These are phyloP conservation scores for Sordariomycetes sp. DNA, from an alignment of 2,329 filamentous ascomycete species.

Conservation along the genomic window DNA sequence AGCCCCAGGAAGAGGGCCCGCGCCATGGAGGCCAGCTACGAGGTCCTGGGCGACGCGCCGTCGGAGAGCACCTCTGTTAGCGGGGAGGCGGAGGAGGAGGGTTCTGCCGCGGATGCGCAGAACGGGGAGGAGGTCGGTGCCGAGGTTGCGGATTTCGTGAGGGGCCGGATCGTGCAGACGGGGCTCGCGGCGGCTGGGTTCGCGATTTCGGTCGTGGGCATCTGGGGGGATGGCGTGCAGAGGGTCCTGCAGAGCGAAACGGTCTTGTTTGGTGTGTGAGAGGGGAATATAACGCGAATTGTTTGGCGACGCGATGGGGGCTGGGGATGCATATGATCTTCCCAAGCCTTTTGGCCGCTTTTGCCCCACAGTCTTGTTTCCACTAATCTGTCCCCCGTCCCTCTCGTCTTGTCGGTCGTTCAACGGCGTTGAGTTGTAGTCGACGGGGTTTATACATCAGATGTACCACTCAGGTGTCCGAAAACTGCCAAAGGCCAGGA, in stretches of 20 bases:
- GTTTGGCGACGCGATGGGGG: background rate
- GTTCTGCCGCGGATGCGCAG: slow-evolving; percentile 19
- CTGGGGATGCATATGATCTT: background rate
- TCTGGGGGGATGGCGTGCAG: slow-evolving; percentile 48
- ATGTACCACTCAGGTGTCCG: background rate
- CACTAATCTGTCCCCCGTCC: background rate
- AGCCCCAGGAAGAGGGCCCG: slow-evolving; percentile 15
- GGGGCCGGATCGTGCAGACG: slow-evolving; percentile 39
- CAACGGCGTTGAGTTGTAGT: background rate
- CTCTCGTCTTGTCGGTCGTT: background rate
- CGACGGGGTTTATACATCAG: background rate
- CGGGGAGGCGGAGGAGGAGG: slow-evolving; percentile 30
- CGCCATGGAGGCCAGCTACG: slow-evolving; percentile 57
- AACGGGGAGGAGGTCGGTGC: slow-evolving; percentile 51
- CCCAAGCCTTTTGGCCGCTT: background rate
- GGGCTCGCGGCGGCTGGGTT: slow-evolving; percentile 42
- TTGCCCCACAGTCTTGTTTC: background rate
- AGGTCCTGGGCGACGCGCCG: slow-evolving; percentile 45
- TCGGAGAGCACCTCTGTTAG: slow-evolving; percentile 27
- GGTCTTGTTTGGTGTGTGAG: slow-evolving; percentile 5
- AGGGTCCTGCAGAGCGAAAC: slow-evolving; percentile 10
- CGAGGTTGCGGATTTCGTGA: slow-evolving; percentile 40
- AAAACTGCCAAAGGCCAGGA: too few species aligned
- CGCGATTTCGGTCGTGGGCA: slow-evolving; percentile 46
- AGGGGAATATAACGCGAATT: background rate